phyloP scores from a whole-genome alignment of 345 rosid genomes.

The Euphorbia peplus region DNA sequence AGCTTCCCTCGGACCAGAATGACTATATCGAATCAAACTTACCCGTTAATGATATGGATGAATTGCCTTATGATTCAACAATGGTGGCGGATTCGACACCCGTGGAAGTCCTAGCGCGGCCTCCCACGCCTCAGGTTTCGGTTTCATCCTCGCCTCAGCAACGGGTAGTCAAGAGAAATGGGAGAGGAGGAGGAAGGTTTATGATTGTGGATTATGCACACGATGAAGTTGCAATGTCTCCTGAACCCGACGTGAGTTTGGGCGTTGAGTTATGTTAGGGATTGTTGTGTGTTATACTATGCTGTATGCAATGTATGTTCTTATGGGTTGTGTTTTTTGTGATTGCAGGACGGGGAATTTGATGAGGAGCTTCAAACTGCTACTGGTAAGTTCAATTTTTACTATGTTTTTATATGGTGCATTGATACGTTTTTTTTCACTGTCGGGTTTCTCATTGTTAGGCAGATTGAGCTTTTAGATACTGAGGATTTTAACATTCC shows the following conservation, averaged over 20 bases:
- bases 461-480: background rate
- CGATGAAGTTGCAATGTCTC: slow-evolving; percentile 67
- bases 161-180: slow-evolving; percentile 21
- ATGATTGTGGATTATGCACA: slow-evolving; percentile 67
- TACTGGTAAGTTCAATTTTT: slow-evolving; percentile 29
- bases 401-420: background rate
- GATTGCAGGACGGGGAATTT: slow-evolving; percentile 52
- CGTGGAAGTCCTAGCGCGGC: background rate
- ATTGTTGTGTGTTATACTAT: background rate
- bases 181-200: slow-evolving; percentile 36
- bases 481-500: background rate
- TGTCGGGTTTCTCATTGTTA: background rate
- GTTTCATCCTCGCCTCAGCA: slow-evolving; percentile 19
- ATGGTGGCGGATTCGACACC: slow-evolving; percentile 12
- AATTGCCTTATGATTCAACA: slow-evolving; percentile 11
- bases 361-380: slow-evolving; percentile 24
- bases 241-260: slow-evolving; percentile 51
- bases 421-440: background rate
- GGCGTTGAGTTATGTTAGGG: background rate
- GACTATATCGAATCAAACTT: slow-evolving; percentile 31
- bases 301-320: background rate
- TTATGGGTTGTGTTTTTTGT: slow-evolving; percentile 12
- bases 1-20: background rate
- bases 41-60: slow-evolving; percentile 41
- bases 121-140: slow-evolving; percentile 18